A percentile compares a stretch with the other conserved stretches of the same genome.
phyloP scores from a whole-genome alignment of 2,329 filamentous ascomycete genomes.

The Phialemonium atrogriseum region DNA sequence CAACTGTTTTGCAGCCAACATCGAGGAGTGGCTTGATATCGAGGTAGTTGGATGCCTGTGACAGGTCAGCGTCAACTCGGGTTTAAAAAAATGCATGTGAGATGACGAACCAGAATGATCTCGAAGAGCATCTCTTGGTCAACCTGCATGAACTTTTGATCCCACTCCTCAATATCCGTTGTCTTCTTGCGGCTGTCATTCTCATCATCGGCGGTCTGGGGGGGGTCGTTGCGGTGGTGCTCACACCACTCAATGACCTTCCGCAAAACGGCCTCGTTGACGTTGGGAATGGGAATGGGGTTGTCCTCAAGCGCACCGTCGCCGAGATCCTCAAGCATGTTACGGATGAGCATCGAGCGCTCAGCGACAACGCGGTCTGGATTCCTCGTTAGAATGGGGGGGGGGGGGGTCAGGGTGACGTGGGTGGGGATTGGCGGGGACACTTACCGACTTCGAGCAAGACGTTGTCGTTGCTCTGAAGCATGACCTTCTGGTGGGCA shows the following conservation, averaged over 20 bases:
- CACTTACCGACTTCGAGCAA: slow-evolving; percentile 38
- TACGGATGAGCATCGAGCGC: slow-evolving; percentile 93
- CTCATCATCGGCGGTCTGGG: slow-evolving; percentile 77
- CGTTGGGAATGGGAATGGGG: slow-evolving; percentile 82
- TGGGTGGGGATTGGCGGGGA: too few relatives aligned
- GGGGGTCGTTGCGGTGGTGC: slow-evolving; percentile 85
- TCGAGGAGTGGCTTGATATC: slow-evolving; percentile 98
- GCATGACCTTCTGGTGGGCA: slow-evolving; percentile 32
- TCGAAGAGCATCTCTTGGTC: slow-evolving; percentile 99
- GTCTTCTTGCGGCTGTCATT: slow-evolving; percentile 95
- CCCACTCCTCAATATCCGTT: slow-evolving; percentile 98
- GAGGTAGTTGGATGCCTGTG: slow-evolving; percentile 89
- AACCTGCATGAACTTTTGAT: slow-evolving; percentile 99
- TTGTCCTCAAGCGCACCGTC: slow-evolving; percentile 49
- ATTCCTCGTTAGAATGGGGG: slow-evolving; percentile 5
- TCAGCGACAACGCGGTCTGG: slow-evolving; percentile 77
- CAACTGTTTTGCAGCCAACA: slow-evolving; percentile 97
- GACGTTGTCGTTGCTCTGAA: slow-evolving; percentile 43
- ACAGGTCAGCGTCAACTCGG: slow-evolving; percentile 14
- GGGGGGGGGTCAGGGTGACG: too few relatives aligned
- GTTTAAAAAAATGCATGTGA: background rate
- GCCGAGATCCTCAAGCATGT: slow-evolving; percentile 92
- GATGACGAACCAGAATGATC: slow-evolving; percentile 78
- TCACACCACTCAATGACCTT: slow-evolving; percentile 99
- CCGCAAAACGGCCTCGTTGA: slow-evolving; percentile 86